Conservation (phyloP, 192 early-diverging fungal genomes). For the Physocladia obscura region DNA sequence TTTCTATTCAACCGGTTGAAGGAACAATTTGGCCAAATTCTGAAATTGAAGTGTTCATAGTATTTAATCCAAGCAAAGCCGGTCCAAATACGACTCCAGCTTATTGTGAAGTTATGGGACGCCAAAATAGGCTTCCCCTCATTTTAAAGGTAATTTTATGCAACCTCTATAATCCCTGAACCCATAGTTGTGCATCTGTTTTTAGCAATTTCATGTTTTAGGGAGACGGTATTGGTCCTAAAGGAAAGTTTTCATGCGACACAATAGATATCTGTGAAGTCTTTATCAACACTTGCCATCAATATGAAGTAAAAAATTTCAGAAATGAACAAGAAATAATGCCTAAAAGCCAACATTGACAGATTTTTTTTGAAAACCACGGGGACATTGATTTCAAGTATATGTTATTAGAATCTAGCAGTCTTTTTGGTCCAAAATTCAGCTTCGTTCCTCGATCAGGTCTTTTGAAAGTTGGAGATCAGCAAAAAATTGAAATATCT, state of each 20-base stretch:
- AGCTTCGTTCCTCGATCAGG: constrained; percentile 48
- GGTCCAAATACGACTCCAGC: constrained; percentile 34
- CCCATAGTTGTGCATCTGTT: constrained; percentile 15
- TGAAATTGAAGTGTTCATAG: constrained; percentile 44
- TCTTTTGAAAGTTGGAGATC: constrained; percentile 42
- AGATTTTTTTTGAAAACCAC: constrained; percentile 57
- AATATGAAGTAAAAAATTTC: constrained; percentile 42
- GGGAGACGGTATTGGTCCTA: constrained; percentile 57
- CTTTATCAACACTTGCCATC: constrained; percentile 56
- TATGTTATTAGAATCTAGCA: constrained; percentile 12
- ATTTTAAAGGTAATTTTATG: constrained; percentile 39
- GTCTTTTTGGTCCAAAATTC: constrained; percentile 52
- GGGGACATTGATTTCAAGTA: constrained; percentile 53
- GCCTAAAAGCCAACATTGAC: constrained; percentile 13
- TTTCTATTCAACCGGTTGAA: constrained; percentile 43
- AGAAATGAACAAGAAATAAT: background rate
- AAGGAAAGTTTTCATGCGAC: constrained; percentile 57
- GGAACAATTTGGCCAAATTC: constrained; percentile 60
- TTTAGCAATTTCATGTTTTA: no score
- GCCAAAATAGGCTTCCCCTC: constrained; percentile 54
- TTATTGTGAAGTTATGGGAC: constrained; percentile 57
- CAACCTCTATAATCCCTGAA: constrained; percentile 1
- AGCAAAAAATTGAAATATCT: constrained; percentile 39
- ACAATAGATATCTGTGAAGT: constrained; percentile 51
- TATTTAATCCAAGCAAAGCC: constrained; percentile 45